Evolutionary conservation across 2,329 filamentous ascomycete genomes (phyloP).

Genomic region (Diaporthe sp.): DNA sequence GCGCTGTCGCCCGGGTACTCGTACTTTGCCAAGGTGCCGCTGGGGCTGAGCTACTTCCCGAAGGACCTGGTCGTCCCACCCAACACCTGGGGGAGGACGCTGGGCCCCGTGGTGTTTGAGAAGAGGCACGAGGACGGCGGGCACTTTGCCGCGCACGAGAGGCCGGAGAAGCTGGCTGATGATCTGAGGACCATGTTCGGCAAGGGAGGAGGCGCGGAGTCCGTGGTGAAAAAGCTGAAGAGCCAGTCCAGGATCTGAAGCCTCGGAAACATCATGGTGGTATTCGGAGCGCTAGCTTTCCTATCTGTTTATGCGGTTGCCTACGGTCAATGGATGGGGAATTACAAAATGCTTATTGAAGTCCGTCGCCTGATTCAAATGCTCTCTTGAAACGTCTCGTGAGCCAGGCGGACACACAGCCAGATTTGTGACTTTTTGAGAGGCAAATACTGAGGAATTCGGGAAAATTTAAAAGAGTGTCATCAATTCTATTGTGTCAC

Average conservation of each 20-base stretch:
- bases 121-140: constrained; percentile 64
- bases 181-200: constrained; percentile 73
- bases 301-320: constrained; percentile 37
- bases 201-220: constrained; percentile 60
- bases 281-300: too few relatives aligned
- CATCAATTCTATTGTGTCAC: not conserved
- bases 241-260: constrained; percentile 15
- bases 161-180: constrained; percentile 63
- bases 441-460: not conserved
- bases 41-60: constrained; percentile 61
- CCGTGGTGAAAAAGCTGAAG: constrained; percentile 46
- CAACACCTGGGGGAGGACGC: constrained; percentile 67
- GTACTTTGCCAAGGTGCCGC: constrained; percentile 42
- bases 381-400: not conserved
- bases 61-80: constrained; percentile 69
- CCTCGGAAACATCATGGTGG: not conserved
- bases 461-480: not conserved
- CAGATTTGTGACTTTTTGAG: not conserved
- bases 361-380: too few relatives aligned
- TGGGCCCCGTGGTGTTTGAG: constrained; percentile 73
- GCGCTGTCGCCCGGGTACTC: not conserved
- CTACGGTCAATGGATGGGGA: not conserved
- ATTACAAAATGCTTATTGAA: too few relatives aligned
- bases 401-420: not conserved
- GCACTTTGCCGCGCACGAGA: constrained; percentile 74